A percentile compares a stretch with the other conserved stretches of the same genome.
phyloP scores from a whole-genome alignment of 352 stramenopile species.

The Saprolegnia parasitica region DNA sequence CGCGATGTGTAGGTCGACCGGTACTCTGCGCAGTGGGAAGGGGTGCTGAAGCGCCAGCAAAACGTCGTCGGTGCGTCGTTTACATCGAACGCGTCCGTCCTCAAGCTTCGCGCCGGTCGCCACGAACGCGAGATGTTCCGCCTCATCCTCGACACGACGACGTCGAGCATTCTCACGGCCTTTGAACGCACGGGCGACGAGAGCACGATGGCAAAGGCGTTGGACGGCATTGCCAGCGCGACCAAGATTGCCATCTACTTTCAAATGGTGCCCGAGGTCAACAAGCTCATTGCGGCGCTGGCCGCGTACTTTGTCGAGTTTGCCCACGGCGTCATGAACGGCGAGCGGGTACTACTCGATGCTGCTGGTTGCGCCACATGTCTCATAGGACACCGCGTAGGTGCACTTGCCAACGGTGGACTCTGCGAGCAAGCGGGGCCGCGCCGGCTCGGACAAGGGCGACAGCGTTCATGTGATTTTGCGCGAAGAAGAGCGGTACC shows the following conservation, averaged over 20 bases:
- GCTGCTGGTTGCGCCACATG: too few relatives aligned
- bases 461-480: slow-evolving; percentile 12
- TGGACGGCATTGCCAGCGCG: slow-evolving; percentile 78
- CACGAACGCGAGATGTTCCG: slow-evolving; percentile 89
- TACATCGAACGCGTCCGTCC: slow-evolving; percentile 78
- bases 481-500: not conserved
- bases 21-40: slow-evolving; percentile 85
- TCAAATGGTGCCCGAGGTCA: slow-evolving; percentile 72
- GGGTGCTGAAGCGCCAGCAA: slow-evolving; percentile 77
- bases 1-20: slow-evolving; percentile 44
- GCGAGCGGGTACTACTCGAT: slow-evolving; percentile 77
- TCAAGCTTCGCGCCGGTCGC: slow-evolving; percentile 74
- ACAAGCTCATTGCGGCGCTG: slow-evolving; percentile 75
- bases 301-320: slow-evolving; percentile 83
- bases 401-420: slow-evolving; percentile 28
- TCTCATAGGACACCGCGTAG: too few relatives aligned
- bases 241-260: slow-evolving; percentile 85
- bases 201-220: slow-evolving; percentile 70
- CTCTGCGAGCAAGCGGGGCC: not conserved
- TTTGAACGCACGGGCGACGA: slow-evolving; percentile 83
- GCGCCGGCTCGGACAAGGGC: slow-evolving; percentile 16
- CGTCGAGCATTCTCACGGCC: slow-evolving; percentile 72
- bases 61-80: slow-evolving; percentile 85
- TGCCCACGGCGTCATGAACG: slow-evolving; percentile 73
- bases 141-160: slow-evolving; percentile 69